Percentiles rank a stretch among this genome's conserved stretches.
Conservation (phyloP, 1,139 yeast genomes). For the Suhomyces coccinellae region DNA sequence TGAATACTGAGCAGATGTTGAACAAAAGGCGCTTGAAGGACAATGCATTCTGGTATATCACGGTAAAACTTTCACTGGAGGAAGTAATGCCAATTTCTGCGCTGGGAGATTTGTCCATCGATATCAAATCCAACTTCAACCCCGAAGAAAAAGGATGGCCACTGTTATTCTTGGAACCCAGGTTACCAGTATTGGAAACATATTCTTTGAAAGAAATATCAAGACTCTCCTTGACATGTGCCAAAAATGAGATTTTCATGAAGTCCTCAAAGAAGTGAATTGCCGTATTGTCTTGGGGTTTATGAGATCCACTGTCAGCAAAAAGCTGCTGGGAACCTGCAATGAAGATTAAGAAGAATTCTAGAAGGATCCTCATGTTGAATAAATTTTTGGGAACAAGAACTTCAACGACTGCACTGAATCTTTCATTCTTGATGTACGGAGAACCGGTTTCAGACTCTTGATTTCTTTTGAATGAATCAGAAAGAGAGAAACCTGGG, state of each 20-base stretch:
- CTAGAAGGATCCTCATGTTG: conserved; percentile 75
- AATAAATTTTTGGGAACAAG: conserved; percentile 75
- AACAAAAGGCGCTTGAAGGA: conserved; percentile 55
- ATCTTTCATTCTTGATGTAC: conserved; percentile 59
- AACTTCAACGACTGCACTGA: conserved; percentile 58
- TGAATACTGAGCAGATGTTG: conserved; percentile 54
- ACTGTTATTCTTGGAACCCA: conserved; percentile 10
- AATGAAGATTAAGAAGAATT: conserved; percentile 57
- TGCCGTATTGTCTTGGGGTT: conserved; percentile 21
- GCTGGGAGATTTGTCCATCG: conserved; percentile 15
- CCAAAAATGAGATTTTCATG: conserved; percentile 63
- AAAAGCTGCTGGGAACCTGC: conserved; percentile 47
- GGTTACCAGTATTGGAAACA: conserved; percentile 23
- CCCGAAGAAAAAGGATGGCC: conserved; percentile 14
- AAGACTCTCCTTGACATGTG: conserved; percentile 62
- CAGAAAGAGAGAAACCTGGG: conserved; percentile 55
- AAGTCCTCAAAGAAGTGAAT: conserved; percentile 61
- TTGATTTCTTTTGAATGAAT: conserved; percentile 15
- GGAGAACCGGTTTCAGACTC: conserved; percentile 35
- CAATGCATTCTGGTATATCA: conserved; percentile 50
- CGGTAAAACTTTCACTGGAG: conserved; percentile 6
- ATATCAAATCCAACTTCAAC: conserved; percentile 23
- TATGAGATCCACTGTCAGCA: conserved; percentile 10
- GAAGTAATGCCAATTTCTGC: conserved; percentile 4
- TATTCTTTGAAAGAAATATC: conserved; percentile 33